phyloP scores from a whole-genome alignment of 2,329 filamentous ascomycete genomes.

The Uncinocarpus reesii region DNA sequence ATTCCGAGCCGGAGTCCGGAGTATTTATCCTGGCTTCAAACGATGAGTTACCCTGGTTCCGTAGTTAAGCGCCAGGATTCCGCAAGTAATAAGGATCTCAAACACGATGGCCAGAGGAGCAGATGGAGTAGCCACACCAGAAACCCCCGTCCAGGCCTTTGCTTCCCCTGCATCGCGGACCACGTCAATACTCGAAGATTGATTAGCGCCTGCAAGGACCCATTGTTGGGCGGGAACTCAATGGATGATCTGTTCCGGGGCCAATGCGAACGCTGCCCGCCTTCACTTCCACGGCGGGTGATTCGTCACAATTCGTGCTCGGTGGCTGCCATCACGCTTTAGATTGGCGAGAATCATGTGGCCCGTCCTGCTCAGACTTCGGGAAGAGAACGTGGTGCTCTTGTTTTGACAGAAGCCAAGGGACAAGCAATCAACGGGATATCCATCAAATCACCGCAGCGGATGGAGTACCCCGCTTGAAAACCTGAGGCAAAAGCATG shows the following conservation, averaged over 20 bases:
- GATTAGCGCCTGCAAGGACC: neutral
- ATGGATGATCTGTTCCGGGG: conserved; percentile 7
- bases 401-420: conserved; percentile 4
- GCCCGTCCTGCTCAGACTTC: neutral
- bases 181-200: neutral
- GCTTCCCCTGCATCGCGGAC: neutral
- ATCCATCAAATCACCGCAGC: conserved; percentile 9
- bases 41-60: no score
- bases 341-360: conserved; percentile 10
- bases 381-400: neutral
- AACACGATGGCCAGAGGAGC: no score
- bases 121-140: no score
- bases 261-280: neutral
- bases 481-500: conserved; percentile 4
- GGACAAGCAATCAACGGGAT: conserved; percentile 8
- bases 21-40: neutral
- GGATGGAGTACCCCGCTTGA: conserved; percentile 2
- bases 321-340: conserved; percentile 9
- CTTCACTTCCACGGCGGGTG: neutral
- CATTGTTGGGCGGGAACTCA: conserved; percentile 5
- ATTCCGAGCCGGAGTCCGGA: neutral
- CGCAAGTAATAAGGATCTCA: no score
- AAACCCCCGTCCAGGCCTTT: neutral
- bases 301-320: conserved; percentile 1
- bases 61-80: no score